Percentiles rank a stretch among this genome's conserved stretches.
These are phyloP conservation scores for Musa beccarii DNA, from an alignment of 176 grass and related monocot genomes.

Conservation along the genomic window DNA sequence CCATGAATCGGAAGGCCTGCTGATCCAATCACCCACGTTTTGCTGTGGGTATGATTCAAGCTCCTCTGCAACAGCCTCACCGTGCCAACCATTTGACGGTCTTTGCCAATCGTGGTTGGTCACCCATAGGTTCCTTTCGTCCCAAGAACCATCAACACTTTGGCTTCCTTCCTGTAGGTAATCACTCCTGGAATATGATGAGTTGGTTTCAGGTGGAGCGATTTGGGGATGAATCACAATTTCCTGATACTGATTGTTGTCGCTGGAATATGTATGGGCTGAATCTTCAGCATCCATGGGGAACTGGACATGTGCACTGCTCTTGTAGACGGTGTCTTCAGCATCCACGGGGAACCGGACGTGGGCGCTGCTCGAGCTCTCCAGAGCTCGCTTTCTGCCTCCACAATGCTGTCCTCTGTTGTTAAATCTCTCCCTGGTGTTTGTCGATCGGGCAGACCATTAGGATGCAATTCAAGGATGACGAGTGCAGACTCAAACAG, in stretches of 20 bases:
- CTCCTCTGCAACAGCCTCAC: conserved; percentile 45
- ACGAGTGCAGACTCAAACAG: too few relatives aligned
- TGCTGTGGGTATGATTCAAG: conserved; percentile 41
- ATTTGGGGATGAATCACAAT: conserved; percentile 34
- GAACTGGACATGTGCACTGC: neutral
- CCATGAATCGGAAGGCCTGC: conserved; percentile 70
- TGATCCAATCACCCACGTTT: conserved; percentile 41
- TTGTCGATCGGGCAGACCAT: neutral
- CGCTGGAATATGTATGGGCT: conserved; percentile 7
- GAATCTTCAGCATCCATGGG: conserved; percentile 13
- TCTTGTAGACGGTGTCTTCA: neutral
- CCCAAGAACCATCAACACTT: conserved; percentile 65
- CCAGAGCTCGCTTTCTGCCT: conserved; percentile 20
- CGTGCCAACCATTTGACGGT: conserved; percentile 50
- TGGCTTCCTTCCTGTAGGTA: conserved; percentile 54
- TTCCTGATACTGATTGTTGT: conserved; percentile 11
- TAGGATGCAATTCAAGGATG: too few relatives aligned
- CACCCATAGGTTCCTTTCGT: conserved; percentile 83
- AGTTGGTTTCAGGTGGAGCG: conserved; percentile 33
- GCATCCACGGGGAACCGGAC: conserved; percentile 25
- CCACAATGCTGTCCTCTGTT: conserved; percentile 18
- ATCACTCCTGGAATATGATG: conserved; percentile 40
- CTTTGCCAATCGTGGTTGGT: conserved; percentile 63
- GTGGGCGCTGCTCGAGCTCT: conserved; percentile 11
- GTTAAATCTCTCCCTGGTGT: conserved; percentile 12